Evolutionary conservation across 225 moss, liverwort and hornwort species (phyloP).

Genomic region (Physcomitrium patens): DNA sequence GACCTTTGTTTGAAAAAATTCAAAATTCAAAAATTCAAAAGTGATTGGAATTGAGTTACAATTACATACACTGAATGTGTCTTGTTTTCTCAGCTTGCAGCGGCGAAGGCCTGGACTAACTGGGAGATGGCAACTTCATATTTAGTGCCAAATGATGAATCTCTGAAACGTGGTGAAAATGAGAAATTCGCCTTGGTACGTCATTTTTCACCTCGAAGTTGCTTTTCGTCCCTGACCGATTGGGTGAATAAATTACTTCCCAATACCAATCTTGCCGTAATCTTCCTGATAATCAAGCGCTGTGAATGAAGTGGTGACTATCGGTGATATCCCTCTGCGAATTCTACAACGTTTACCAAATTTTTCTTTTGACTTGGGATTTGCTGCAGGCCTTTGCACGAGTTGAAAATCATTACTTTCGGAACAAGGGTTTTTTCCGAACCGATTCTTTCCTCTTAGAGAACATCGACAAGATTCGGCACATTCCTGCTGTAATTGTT

Average conservation of each 20-base stretch:
- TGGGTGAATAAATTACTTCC: neutral
- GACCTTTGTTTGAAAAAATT: no score
- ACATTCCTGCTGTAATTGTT: slow-evolving; percentile 86
- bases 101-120: slow-evolving; percentile 93
- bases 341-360: slow-evolving; percentile 3
- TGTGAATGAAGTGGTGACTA: neutral
- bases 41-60: slow-evolving; percentile 7
- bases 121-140: slow-evolving; percentile 99
- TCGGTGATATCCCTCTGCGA: neutral
- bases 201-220: neutral
- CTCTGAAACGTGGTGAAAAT: slow-evolving; percentile 74
- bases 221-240: neutral
- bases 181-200: slow-evolving; percentile 85
- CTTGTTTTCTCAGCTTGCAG: slow-evolving; percentile 78
- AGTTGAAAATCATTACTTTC: slow-evolving; percentile 96
- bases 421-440: slow-evolving; percentile 88
- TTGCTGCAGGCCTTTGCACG: slow-evolving; percentile 81
- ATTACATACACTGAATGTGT: slow-evolving; percentile 11
- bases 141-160: slow-evolving; percentile 71
- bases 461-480: slow-evolving; percentile 83
- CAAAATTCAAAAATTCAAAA: no score
- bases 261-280: neutral
- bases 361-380: slow-evolving; percentile 17
- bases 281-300: neutral
- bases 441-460: slow-evolving; percentile 83